Percentiles rank a stretch among this genome's conserved stretches.
Evolutionary conservation across 129 eudicot species (phyloP).

Genomic region (Escallonia rubra): DNA sequence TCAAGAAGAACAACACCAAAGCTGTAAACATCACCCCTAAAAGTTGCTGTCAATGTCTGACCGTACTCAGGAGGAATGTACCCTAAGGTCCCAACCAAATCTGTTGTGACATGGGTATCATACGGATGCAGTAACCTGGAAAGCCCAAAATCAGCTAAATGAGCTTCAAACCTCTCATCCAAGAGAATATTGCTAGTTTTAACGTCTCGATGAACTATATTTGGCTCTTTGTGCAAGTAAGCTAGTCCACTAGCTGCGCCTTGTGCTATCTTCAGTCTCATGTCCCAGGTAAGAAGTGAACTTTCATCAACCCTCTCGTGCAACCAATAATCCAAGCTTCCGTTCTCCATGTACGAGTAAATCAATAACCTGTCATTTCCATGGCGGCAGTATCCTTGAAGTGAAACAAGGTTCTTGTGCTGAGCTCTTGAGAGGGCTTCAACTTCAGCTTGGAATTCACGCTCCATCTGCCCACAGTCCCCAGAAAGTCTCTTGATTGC

Average conservation of each 20-base stretch:
- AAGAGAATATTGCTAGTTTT: constrained; percentile 89
- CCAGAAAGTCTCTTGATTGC: constrained; percentile 95
- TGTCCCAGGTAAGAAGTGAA: constrained; percentile 51
- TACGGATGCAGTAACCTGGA: constrained; percentile 74
- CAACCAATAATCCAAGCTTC: constrained; percentile 92
- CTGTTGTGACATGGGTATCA: constrained; percentile 95
- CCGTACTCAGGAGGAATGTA: constrained; percentile 95
- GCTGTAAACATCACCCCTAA: constrained; percentile 93
- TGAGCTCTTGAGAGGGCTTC: constrained; percentile 94
- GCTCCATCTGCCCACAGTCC: constrained; percentile 97
- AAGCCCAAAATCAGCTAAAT: constrained; percentile 94
- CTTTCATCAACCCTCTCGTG: constrained; percentile 73
- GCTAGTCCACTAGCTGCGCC: constrained; percentile 85
- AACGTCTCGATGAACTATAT: constrained; percentile 82
- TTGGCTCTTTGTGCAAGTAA: constrained; percentile 75
- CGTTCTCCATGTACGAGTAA: constrained; percentile 85
- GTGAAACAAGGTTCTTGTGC: constrained; percentile 85
- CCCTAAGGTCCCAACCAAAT: constrained; percentile 95
- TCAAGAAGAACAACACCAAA: constrained; percentile 92
- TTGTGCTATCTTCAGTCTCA: constrained; percentile 73
- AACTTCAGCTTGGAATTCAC: constrained; percentile 95
- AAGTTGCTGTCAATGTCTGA: constrained; percentile 80
- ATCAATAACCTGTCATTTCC: constrained; percentile 61
- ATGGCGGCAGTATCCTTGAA: constrained; percentile 74
- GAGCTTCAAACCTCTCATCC: constrained; percentile 81